Evolutionary conservation across 805 yeast species (phyloP).

Genomic region (Torulaspora indica): DNA sequence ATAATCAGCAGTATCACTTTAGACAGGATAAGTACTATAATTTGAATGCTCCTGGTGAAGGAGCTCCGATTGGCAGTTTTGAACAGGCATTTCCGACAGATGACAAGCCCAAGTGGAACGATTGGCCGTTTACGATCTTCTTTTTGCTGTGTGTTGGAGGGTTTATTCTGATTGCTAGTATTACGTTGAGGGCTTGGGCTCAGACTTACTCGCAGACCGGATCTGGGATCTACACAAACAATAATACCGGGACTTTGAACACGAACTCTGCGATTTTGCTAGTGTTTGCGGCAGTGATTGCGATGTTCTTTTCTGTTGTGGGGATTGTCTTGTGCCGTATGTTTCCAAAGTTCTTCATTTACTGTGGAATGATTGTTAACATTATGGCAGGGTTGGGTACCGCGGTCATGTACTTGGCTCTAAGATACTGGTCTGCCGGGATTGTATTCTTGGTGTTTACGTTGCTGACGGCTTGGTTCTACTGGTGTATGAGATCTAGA

Average conservation of each 20-base stretch:
- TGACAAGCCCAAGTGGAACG: slow-evolving; percentile 61
- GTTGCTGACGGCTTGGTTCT: slow-evolving; percentile 58
- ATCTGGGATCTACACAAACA: slow-evolving; percentile 52
- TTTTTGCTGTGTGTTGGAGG: slow-evolving; percentile 51
- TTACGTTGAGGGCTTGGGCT: slow-evolving; percentile 62
- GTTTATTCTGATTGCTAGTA: slow-evolving; percentile 63
- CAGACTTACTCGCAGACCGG: slow-evolving; percentile 54
- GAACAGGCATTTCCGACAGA: slow-evolving; percentile 62
- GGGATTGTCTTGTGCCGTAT: slow-evolving; percentile 59
- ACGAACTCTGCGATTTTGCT: slow-evolving; percentile 70
- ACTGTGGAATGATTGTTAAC: slow-evolving; percentile 62
- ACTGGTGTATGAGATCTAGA: slow-evolving; percentile 65
- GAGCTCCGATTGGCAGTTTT: slow-evolving; percentile 46
- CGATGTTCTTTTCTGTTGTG: slow-evolving; percentile 51
- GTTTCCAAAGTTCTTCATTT: slow-evolving; percentile 63
- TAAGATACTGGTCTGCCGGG: slow-evolving; percentile 74
- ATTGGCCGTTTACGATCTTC: slow-evolving; percentile 63
- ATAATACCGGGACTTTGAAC: slow-evolving; percentile 58
- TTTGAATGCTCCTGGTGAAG: slow-evolving; percentile 31
- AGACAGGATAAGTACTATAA: slow-evolving; percentile 25
- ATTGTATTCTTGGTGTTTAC: slow-evolving; percentile 67
- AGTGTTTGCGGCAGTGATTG: slow-evolving; percentile 57
- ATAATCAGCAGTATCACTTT: slow-evolving; percentile 8
- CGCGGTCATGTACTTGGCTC: slow-evolving; percentile 64
- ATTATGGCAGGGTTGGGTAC: slow-evolving; percentile 68